Evolutionary conservation across 768 basidiomycete species (phyloP).

Genomic region (Strobilomyces echinocephalus): DNA sequence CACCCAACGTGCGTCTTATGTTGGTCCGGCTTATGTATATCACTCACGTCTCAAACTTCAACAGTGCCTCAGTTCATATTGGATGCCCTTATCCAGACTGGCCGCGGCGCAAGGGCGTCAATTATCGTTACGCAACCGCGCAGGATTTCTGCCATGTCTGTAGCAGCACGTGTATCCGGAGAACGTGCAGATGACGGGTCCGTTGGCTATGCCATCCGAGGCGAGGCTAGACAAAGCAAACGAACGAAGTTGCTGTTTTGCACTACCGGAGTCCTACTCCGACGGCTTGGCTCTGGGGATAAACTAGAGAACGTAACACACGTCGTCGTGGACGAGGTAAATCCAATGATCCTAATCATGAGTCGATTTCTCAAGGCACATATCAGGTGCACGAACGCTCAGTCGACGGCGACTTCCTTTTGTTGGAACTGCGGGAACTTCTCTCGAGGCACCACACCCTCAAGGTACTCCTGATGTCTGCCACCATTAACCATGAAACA

Average conservation of each 20-base stretch:
- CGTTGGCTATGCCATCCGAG: conserved; percentile 86
- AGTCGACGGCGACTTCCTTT: conserved; percentile 84
- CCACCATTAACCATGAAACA: conserved; percentile 88
- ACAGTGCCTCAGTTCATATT: conserved; percentile 86
- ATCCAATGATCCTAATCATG: not conserved
- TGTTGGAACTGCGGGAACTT: conserved; percentile 78
- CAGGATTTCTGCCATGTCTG: conserved; percentile 82
- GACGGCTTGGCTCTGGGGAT: conserved; percentile 73
- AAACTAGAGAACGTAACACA: conserved; percentile 69
- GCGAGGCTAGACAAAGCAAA: conserved; percentile 64
- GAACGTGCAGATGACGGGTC: conserved; percentile 75
- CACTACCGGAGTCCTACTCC: conserved; percentile 89
- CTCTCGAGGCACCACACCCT: conserved; percentile 57
- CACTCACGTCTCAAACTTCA: not conserved
- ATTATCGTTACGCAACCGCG: conserved; percentile 90
- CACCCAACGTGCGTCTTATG: conserved; percentile 57
- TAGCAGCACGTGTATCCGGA: conserved; percentile 79
- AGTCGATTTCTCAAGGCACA: not conserved
- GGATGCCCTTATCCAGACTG: conserved; percentile 67
- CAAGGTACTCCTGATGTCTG: conserved; percentile 88
- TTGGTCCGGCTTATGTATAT: not conserved
- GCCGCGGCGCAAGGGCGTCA: conserved; percentile 57
- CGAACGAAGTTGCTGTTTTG: conserved; percentile 82
- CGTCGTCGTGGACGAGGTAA: conserved; percentile 86
- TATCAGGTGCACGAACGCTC: conserved; percentile 84